These are phyloP conservation scores for Pyrenophora tritici-repentis DNA, from an alignment of 2,329 filamentous ascomycete genomes.

Conservation along the genomic window DNA sequence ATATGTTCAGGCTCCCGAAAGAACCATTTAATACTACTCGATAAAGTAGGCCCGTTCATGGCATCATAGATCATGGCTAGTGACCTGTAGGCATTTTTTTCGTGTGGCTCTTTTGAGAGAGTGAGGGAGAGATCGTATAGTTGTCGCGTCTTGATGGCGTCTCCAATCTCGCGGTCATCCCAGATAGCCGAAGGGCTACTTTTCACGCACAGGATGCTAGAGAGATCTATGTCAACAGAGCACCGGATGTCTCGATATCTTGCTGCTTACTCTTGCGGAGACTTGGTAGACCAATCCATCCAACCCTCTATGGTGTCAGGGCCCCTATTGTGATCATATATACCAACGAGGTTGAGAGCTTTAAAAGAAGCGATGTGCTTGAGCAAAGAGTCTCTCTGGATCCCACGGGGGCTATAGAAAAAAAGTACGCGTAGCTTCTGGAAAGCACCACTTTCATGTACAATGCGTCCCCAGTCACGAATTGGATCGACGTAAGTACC, in stretches of 20 bases:
- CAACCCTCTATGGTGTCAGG: not conserved
- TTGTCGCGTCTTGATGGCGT: conserved; percentile 16
- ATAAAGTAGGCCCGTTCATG: not conserved
- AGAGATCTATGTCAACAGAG: not conserved
- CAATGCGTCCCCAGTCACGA: conserved; percentile 27
- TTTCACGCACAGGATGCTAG: not conserved
- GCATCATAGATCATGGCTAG: conserved; percentile 8
- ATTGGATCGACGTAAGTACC: conserved; percentile 11
- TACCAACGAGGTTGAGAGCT: conserved; percentile 19
- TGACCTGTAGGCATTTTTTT: not conserved
- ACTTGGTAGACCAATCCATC: conserved; percentile 5
- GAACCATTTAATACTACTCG: conserved; percentile 11
- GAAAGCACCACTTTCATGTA: conserved; percentile 23
- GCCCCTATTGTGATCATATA: not conserved
- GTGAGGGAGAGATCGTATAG: conserved; percentile 15
- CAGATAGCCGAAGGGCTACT: conserved; percentile 7
- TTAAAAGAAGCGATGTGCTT: conserved; percentile 20
- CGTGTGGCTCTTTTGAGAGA: not conserved
- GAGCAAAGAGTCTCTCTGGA: conserved; percentile 8
- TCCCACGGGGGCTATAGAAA: conserved; percentile 12
- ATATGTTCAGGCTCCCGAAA: conserved; percentile 1
- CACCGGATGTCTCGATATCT: not conserved
- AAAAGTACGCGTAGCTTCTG: conserved; percentile 21
- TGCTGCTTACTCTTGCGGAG: not conserved
- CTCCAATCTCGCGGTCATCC: conserved; percentile 8